Conservation (phyloP, 495 filamentous ascomycete species). For the Xylaria acuta region DNA sequence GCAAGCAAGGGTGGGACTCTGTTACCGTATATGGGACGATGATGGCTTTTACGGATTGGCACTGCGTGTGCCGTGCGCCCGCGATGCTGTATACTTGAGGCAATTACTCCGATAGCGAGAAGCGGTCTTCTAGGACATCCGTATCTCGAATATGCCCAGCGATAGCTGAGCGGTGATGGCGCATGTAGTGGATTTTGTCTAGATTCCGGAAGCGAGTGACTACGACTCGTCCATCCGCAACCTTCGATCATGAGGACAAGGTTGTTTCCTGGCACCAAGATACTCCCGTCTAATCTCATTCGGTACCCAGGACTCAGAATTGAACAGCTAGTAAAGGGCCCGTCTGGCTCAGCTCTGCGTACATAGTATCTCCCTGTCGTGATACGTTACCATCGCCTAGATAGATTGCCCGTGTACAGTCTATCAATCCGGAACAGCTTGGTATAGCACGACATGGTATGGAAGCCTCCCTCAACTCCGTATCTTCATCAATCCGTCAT, state of each 20-base stretch:
- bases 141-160: neutral
- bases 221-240: neutral
- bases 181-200: neutral
- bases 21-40: neutral
- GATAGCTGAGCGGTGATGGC: slow-evolving; percentile 8
- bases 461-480: neutral
- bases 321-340: slow-evolving; percentile 16
- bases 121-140: neutral
- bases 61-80: neutral
- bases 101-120: neutral
- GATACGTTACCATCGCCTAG: slow-evolving; percentile 23
- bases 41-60: neutral
- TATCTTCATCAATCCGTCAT: neutral
- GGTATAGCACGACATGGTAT: neutral
- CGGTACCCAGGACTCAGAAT: neutral
- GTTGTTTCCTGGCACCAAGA: slow-evolving; percentile 2
- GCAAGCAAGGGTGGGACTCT: neutral
- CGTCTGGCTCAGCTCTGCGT: slow-evolving; percentile 18
- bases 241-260: neutral
- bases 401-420: slow-evolving; percentile 7
- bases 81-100: slow-evolving; percentile 3
- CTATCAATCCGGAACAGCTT: slow-evolving; percentile 3
- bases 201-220: neutral
- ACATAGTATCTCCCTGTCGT: slow-evolving; percentile 19
- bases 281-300: neutral